These are phyloP conservation scores for Gossypium arboreum DNA, from an alignment of 345 rosid genomes.

Conservation along the genomic window DNA sequence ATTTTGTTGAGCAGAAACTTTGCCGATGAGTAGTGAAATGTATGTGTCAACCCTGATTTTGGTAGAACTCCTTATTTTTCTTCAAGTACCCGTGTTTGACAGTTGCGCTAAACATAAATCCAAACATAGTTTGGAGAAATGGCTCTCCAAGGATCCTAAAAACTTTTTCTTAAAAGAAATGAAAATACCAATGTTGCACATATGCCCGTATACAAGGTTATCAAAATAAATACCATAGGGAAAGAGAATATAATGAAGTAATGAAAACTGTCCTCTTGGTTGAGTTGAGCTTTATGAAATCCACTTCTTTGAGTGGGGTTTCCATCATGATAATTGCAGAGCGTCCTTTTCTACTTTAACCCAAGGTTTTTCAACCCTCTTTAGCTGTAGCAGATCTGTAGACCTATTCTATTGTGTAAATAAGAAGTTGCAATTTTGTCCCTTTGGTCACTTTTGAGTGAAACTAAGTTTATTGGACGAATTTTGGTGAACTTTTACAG, in stretches of 20 bases:
- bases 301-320: constrained; percentile 1
- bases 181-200: no score
- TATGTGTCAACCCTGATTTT: no score
- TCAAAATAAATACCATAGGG: not conserved
- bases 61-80: no score
- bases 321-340: not conserved
- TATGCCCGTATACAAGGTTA: not conserved
- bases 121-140: no score
- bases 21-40: not conserved
- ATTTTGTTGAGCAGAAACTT: constrained; percentile 3
- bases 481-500: constrained; percentile 30
- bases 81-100: no score
- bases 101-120: no score
- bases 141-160: no score
- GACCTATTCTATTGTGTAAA: constrained; percentile 2
- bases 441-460: constrained; percentile 5
- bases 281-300: constrained; percentile 1
- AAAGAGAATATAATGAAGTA: not conserved
- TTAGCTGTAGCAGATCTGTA: not conserved
- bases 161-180: no score
- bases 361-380: not conserved
- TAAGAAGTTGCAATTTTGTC: constrained; percentile 1
- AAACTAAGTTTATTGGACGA: not conserved
- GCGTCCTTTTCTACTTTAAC: constrained; percentile 7
- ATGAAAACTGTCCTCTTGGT: not conserved